phyloP scores from a whole-genome alignment of 352 stramenopile genomes.

The Pythium oligandrum region DNA sequence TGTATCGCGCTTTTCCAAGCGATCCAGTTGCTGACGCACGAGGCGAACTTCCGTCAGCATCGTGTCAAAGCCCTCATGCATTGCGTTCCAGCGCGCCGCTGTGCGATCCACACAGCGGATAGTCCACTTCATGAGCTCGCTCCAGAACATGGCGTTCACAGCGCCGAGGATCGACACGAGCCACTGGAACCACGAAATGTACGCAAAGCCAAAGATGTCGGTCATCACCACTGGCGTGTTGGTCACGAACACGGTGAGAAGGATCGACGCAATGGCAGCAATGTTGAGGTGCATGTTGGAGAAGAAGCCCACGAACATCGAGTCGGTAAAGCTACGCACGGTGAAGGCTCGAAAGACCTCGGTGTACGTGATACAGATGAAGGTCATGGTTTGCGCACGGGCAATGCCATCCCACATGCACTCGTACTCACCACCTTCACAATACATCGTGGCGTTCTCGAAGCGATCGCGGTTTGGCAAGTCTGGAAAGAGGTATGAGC shows the following conservation, averaged over 20 bases:
- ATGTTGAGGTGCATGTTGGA: constrained; percentile 63
- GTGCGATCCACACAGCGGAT: constrained; percentile 34
- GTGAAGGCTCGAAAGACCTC: constrained; percentile 76
- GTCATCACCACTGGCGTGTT: constrained; percentile 60
- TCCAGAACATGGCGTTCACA: constrained; percentile 51
- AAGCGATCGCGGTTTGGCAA: constrained; percentile 21
- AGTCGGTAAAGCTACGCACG: constrained; percentile 63
- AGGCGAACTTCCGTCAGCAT: constrained; percentile 59
- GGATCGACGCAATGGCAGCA: constrained; percentile 46
- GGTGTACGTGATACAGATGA: constrained; percentile 58
- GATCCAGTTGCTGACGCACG: constrained; percentile 49
- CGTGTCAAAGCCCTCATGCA: constrained; percentile 47
- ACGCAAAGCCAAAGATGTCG: constrained; percentile 60
- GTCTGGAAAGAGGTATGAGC: constrained; percentile 45
- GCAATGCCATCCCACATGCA: constrained; percentile 54
- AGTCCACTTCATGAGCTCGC: constrained; percentile 45
- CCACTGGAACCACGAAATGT: constrained; percentile 62
- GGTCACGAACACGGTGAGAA: constrained; percentile 47
- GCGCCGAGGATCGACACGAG: constrained; percentile 31
- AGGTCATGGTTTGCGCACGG: constrained; percentile 71
- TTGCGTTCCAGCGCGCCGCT: constrained; percentile 32
- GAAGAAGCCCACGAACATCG: constrained; percentile 56
- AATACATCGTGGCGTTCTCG: constrained; percentile 39
- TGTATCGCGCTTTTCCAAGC: background rate
- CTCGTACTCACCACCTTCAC: constrained; percentile 49